Conservation (phyloP, 2,329 filamentous ascomycete genomes). For the Juglanconis oblonga region DNA sequence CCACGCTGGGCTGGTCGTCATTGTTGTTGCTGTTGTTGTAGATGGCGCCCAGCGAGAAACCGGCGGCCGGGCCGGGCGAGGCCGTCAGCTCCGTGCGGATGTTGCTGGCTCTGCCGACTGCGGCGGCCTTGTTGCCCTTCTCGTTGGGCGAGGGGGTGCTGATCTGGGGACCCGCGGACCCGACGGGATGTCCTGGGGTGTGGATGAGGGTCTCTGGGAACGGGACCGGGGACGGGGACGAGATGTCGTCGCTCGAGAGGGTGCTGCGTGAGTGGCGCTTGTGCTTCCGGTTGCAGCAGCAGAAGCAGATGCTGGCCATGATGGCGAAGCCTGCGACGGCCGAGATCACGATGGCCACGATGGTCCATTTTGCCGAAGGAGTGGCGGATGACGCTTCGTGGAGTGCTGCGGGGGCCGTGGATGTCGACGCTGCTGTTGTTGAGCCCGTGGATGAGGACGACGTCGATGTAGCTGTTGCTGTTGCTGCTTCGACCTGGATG, state of each 20-base stretch:
- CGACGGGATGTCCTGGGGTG: background rate
- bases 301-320: conserved; percentile 29
- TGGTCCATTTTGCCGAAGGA: conserved; percentile 27
- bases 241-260: conserved; percentile 11
- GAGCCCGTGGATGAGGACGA: conserved; percentile 23
- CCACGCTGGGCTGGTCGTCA: background rate
- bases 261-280: conserved; percentile 16
- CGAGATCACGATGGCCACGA: conserved; percentile 44
- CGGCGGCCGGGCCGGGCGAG: conserved; percentile 3
- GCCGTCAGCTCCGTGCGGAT: conserved; percentile 11
- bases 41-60: background rate
- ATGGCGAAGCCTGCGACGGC: conserved; percentile 35
- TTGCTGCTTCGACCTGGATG: conserved; percentile 31
- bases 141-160: background rate
- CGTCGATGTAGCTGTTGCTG: conserved; percentile 11
- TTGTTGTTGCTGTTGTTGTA: background rate
- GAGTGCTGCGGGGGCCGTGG: background rate
- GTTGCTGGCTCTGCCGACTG: conserved; percentile 9
- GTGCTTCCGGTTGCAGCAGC: conserved; percentile 27
- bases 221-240: background rate
- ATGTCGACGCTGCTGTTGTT: conserved; percentile 15
- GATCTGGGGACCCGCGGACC: background rate
- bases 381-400: conserved; percentile 1
- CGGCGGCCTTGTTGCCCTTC: conserved; percentile 11
- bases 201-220: background rate